Evolutionary conservation across 2,329 filamentous ascomycete species (phyloP).

Genomic region (Sclerotinia subarctica): DNA sequence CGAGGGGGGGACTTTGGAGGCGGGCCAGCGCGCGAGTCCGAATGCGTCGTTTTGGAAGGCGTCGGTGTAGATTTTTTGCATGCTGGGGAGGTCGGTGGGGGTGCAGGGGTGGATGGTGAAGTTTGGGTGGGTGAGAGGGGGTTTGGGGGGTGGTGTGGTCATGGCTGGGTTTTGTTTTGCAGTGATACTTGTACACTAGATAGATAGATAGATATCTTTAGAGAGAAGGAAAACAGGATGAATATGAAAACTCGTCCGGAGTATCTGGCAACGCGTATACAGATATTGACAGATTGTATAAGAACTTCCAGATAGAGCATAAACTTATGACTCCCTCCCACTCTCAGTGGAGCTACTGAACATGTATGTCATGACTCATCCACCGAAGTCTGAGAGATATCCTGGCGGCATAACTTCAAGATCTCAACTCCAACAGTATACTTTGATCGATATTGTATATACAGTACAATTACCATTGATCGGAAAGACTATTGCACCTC

Average conservation of each 20-base stretch:
- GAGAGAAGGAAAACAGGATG: too few species aligned
- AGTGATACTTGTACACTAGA: background rate
- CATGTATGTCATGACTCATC: background rate
- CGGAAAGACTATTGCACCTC: background rate
- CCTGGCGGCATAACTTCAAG: background rate
- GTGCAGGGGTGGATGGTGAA: conserved; percentile 30
- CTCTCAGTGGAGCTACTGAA: background rate
- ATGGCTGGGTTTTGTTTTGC: background rate
- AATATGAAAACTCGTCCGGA: background rate
- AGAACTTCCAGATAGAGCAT: background rate
- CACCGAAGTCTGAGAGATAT: background rate
- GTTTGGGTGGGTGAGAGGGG: conserved; percentile 18
- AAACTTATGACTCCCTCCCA: background rate
- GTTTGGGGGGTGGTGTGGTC: background rate
- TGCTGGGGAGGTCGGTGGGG: conserved; percentile 34
- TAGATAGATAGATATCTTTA: background rate
- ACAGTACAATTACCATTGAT: background rate
- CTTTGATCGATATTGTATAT: too few species aligned
- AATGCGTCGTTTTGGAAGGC: conserved; percentile 35
- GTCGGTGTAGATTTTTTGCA: conserved; percentile 37
- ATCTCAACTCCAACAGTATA: background rate
- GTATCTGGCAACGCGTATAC: background rate
- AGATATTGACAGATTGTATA: background rate
- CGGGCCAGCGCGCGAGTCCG: conserved; percentile 32
- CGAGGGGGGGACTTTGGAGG: conserved; percentile 16